A percentile compares a stretch with the other conserved stretches of the same genome.
phyloP scores from a whole-genome alignment of 768 basidiomycete species.

The Mrakia blollopis region DNA sequence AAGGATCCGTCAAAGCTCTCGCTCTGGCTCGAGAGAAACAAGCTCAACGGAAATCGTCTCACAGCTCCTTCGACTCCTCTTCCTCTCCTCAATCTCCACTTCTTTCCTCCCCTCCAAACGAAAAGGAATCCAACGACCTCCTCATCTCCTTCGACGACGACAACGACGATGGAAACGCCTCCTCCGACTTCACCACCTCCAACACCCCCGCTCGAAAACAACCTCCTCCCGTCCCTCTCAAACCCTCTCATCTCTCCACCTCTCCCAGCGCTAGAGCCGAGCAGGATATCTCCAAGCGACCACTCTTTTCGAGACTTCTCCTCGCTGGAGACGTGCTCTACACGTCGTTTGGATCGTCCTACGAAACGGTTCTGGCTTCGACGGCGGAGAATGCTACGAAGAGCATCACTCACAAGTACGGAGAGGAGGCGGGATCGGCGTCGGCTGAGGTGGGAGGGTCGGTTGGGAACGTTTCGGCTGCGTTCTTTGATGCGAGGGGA shows the following conservation, averaged over 20 bases:
- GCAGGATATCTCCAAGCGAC: background rate
- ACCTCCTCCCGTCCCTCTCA: background rate
- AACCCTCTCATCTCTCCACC: constrained; percentile 1
- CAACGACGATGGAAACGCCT: background rate
- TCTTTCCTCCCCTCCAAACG: background rate
- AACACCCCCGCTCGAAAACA: background rate
- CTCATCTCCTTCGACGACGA: background rate
- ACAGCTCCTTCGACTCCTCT: background rate
- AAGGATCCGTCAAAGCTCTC: background rate
- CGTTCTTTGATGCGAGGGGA: constrained; percentile 28
- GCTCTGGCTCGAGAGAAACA: background rate
- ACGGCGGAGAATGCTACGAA: background rate
- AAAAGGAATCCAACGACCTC: background rate
- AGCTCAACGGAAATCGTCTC: background rate
- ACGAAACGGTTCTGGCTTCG: background rate
- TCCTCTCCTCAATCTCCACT: background rate
- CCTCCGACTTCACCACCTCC: background rate
- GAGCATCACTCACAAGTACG: constrained; percentile 30
- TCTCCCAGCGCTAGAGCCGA: background rate
- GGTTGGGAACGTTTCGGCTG: constrained; percentile 22
- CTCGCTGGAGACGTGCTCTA: constrained; percentile 31
- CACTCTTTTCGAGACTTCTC: constrained; percentile 23
- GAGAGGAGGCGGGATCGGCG: constrained; percentile 29
- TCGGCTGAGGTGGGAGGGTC: constrained; percentile 14
- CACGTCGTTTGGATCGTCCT: constrained; percentile 23